Base-by-base conservation (phyloP, 768 basidiomycete genomes). In the Lactarius trivialis region DNA sequence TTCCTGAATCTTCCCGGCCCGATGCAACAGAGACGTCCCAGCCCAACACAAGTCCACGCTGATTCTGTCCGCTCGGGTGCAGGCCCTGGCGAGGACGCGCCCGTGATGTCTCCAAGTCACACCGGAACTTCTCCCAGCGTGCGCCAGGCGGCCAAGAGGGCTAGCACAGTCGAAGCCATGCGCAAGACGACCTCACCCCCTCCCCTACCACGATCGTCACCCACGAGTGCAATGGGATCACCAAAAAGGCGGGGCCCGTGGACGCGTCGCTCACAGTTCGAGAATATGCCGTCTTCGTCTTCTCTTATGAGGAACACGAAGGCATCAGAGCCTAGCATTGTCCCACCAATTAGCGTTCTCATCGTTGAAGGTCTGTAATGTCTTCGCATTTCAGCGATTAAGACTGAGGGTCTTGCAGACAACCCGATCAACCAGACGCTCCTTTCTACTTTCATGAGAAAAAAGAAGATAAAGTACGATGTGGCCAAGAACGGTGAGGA, bases 381-480 rank as follows among this genome's bases (percentile, higher is more conserved):
- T 52, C 12, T 14, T 19, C 17, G 17, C 49, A 12, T 39, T 55
- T n/a, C 17, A 19, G 21, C 7, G 11, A 33, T 19, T 15, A 11
- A 21, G 9, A 15, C 50, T 55, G 43, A 60, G 26, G 21, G 30
- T 19, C 28, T 33, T 7, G 14, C 63, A 98, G 97, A 99, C 76
- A 99, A 99, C 72, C 91, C 93, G 7, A 98, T 99, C 77, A 98
- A 99, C 71, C 96, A 95, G 71, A 96, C 91, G 30, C 97, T 98
- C 72, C 77, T 98, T 57, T 91, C 91, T n/a, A 95, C 92, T 37
- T 98, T 97, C 71, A 91, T 98, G 91, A 87, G 84, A 70, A 91
- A 89, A 77, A 97, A 94, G 77, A 90, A 88, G 74, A 96, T 98
- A 74, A 94, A 91, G 71, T 95, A 88, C 76, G 91, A 93, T 67